Conservation (phyloP, 225 moss, liverwort and hornwort genomes). For the Polytrichum formosum region DNA sequence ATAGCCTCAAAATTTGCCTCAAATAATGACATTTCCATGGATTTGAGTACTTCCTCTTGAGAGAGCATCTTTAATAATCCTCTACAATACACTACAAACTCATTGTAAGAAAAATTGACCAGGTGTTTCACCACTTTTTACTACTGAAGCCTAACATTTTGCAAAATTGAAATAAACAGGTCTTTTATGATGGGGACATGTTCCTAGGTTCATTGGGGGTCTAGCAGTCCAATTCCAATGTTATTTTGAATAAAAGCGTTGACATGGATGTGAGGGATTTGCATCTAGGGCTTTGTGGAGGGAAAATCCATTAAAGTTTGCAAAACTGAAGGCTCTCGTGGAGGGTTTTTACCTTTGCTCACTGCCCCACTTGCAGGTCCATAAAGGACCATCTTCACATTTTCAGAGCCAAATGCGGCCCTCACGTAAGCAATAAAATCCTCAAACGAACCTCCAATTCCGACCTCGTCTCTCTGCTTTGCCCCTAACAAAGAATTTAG, state of each 20-base stretch:
- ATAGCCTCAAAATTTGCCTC: constrained; percentile 2
- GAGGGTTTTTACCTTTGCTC: constrained; percentile 42
- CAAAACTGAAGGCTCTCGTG: not conserved
- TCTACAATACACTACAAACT: no score
- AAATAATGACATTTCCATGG: not conserved
- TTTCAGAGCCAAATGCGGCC: constrained; percentile 56
- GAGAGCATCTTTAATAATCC: no score
- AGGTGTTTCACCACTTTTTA: no score
- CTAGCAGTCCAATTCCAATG: no score
- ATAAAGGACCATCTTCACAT: constrained; percentile 60
- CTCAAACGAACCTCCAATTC: constrained; percentile 63
- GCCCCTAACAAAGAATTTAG: constrained; percentile 14
- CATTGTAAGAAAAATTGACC: no score
- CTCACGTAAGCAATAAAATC: constrained; percentile 67
- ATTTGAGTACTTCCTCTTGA: no score
- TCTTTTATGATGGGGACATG: no score
- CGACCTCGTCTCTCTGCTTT: constrained; percentile 68
- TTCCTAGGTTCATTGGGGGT: no score
- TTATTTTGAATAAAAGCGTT: not conserved
- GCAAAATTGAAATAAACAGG: no score
- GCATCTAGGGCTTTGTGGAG: not conserved
- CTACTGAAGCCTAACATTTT: no score
- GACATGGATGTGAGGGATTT: constrained; percentile 11
- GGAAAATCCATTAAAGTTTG: not conserved
- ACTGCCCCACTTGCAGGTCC: constrained; percentile 26